Evolutionary conservation across 116 monocot genomes (phyloP).

Genomic region (Posidonia oceanica): DNA sequence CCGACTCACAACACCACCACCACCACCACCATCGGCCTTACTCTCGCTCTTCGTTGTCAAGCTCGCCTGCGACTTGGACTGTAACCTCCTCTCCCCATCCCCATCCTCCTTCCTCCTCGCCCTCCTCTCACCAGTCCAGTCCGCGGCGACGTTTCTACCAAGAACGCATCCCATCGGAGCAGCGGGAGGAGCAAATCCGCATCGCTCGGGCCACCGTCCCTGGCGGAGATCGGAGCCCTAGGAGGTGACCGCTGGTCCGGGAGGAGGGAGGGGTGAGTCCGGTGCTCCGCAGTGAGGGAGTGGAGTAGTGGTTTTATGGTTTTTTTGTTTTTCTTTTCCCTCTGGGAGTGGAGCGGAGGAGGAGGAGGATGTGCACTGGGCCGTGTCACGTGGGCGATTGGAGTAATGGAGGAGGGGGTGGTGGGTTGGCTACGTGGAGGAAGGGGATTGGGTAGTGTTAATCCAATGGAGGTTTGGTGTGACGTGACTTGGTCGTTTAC

Average conservation of each 20-base stretch:
- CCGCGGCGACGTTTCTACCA: neutral
- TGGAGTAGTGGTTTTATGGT: too few relatives aligned
- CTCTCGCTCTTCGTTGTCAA: constrained; percentile 13
- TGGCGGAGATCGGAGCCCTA: neutral
- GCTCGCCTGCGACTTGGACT: constrained; percentile 17
- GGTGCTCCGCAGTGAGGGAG: constrained; percentile 4
- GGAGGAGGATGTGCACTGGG: too few relatives aligned
- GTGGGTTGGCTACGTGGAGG: too few relatives aligned
- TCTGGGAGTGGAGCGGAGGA: too few relatives aligned
- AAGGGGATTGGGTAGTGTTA: too few relatives aligned
- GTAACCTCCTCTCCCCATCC: neutral
- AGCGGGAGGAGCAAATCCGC: neutral
- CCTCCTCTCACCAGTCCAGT: neutral
- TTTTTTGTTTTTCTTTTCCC: too few relatives aligned
- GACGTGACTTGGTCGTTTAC: too few relatives aligned
- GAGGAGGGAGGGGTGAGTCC: neutral
- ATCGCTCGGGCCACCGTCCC: constrained; percentile 1
- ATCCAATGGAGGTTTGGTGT: too few relatives aligned
- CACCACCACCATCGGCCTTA: neutral
- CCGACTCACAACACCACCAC: neutral
- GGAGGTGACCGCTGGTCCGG: neutral
- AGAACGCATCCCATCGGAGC: constrained; percentile 7
- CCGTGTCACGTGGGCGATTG: too few relatives aligned
- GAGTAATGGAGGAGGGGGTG: too few relatives aligned
- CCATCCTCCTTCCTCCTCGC: neutral